Evolutionary conservation across 495 filamentous ascomycete genomes (phyloP).

Genomic region (Penicillium canescens): DNA sequence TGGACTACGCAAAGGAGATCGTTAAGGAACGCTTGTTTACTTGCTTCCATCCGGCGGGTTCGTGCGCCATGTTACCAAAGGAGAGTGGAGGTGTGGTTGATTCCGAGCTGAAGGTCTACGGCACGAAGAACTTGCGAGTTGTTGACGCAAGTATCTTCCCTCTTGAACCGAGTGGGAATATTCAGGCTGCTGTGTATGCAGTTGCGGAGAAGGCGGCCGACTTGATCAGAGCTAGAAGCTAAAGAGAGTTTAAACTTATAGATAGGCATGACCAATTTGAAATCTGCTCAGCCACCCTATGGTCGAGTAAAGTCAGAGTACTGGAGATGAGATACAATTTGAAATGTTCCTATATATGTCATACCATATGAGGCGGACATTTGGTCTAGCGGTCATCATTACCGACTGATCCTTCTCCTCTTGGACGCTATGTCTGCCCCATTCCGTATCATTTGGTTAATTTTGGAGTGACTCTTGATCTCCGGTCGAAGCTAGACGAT

Average conservation of each 20-base stretch:
- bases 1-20: conserved; percentile 22
- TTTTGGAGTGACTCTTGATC: too few species aligned
- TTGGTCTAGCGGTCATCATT: too few species aligned
- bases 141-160: conserved; percentile 59
- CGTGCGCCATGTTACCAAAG: conserved; percentile 47
- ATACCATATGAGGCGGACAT: too few species aligned
- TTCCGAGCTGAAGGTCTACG: conserved; percentile 46
- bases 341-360: too few species aligned
- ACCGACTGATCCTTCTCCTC: too few species aligned
- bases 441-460: too few species aligned
- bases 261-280: too few species aligned
- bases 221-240: conserved; percentile 36
- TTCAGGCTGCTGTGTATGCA: conserved; percentile 53
- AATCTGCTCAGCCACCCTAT: too few species aligned
- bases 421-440: too few species aligned
- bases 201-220: conserved; percentile 57
- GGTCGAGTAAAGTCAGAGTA: too few species aligned
- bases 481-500: too few species aligned
- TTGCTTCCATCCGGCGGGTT: conserved; percentile 22
- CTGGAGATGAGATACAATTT: too few species aligned
- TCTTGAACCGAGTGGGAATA: conserved; percentile 46
- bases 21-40: conserved; percentile 18
- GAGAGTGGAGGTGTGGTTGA: conserved; percentile 47
- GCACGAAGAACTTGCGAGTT: conserved; percentile 46
- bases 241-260: neutral